Conservation (phyloP, 495 filamentous ascomycete species). For the Aspergillus ellipticus region DNA sequence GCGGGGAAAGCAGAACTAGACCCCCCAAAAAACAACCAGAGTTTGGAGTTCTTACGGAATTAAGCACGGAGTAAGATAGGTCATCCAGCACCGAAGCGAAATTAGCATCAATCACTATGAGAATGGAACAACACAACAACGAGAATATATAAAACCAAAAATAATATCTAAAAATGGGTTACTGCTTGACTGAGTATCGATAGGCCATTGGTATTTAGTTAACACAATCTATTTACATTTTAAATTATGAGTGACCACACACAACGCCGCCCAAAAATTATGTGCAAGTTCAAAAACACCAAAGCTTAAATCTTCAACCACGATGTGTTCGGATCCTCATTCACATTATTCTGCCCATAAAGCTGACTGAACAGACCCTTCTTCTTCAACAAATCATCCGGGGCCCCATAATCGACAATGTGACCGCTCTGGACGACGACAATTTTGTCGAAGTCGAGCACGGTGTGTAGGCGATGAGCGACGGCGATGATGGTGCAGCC, state of each 20-base stretch:
- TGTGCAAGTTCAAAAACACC: too few species aligned
- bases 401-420: conserved; percentile 11
- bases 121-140: too few species aligned
- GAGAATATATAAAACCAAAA: background rate
- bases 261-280: too few species aligned
- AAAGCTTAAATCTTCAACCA: background rate
- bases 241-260: too few species aligned
- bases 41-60: background rate
- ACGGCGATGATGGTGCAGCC: conserved; percentile 17
- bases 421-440: conserved; percentile 15
- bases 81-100: background rate
- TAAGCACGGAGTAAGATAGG: background rate
- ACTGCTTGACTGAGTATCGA: too few species aligned
- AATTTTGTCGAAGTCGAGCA: conserved; percentile 20
- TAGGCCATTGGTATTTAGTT: too few species aligned
- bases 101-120: background rate
- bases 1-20: too few species aligned
- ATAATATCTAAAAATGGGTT: too few species aligned
- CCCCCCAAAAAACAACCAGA: too few species aligned
- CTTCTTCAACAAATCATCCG: background rate
- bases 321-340: background rate
- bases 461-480: conserved; percentile 19
- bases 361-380: background rate
- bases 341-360: background rate
- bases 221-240: too few species aligned